phyloP scores from a whole-genome alignment of 768 basidiomycete genomes.

The Candolleomyces aberdarensis region DNA sequence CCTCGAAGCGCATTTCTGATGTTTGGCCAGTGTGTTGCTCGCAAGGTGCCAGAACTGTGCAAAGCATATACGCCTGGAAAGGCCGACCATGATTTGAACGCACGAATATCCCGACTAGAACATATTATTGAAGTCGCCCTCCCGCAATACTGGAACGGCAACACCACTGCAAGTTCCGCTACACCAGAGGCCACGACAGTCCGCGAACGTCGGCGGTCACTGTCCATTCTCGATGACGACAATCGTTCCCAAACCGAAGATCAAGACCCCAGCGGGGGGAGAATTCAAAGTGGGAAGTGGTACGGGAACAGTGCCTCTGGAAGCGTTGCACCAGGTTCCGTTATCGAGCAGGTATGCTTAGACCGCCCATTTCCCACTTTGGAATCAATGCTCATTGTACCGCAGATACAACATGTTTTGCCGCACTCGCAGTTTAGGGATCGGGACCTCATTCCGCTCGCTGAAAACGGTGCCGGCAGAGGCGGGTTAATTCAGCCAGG shows the following conservation, averaged over 20 bases:
- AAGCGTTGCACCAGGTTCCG: slow-evolving; percentile 76
- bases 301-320: slow-evolving; percentile 81
- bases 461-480: background rate
- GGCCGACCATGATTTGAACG: slow-evolving; percentile 75
- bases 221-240: slow-evolving; percentile 62
- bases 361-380: slow-evolving; percentile 9
- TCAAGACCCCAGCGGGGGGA: slow-evolving; percentile 71
- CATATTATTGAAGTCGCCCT: slow-evolving; percentile 78
- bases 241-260: slow-evolving; percentile 71
- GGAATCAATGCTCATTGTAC: background rate
- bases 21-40: slow-evolving; percentile 62
- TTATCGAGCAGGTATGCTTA: slow-evolving; percentile 66
- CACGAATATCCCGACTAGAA: slow-evolving; percentile 72
- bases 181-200: slow-evolving; percentile 28
- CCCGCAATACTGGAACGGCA: slow-evolving; percentile 57
- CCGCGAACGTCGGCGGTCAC: slow-evolving; percentile 41
- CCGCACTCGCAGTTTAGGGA: background rate
- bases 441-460: background rate
- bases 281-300: slow-evolving; percentile 84
- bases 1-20: slow-evolving; percentile 14
- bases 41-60: slow-evolving; percentile 85
- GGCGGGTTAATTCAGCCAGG: background rate
- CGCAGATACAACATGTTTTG: slow-evolving; percentile 26
- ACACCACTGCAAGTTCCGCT: slow-evolving; percentile 29
- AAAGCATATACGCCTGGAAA: slow-evolving; percentile 89